Percentiles rank a stretch among this genome's conserved stretches.
Evolutionary conservation across 2,329 filamentous ascomycete genomes (phyloP).

Genomic region (Ophioceras dolichostomum): DNA sequence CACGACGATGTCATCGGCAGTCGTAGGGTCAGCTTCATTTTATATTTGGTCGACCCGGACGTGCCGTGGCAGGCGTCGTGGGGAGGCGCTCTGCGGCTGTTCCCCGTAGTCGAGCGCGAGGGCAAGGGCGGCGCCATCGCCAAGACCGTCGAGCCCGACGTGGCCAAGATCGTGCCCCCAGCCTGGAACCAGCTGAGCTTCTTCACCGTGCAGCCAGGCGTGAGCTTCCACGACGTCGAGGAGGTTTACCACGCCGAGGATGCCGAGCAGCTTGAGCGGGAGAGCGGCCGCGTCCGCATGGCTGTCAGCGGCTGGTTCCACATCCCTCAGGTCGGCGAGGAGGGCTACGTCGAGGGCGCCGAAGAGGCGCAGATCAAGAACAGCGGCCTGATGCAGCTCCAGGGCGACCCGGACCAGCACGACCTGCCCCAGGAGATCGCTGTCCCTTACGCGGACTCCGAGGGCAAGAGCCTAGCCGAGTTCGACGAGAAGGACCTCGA

Average conservation of each 20-base stretch:
- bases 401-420: conserved; percentile 82
- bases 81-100: conserved; percentile 85
- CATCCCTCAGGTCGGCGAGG: conserved; percentile 88
- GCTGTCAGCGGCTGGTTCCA: conserved; percentile 99
- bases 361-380: conserved; percentile 82
- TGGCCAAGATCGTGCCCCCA: conserved; percentile 73
- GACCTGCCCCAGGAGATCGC: conserved; percentile 62
- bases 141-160: conserved; percentile 68
- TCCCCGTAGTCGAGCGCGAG: conserved; percentile 54
- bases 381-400: conserved; percentile 84
- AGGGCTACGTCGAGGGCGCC: conserved; percentile 76
- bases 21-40: conserved; percentile 87
- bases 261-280: conserved; percentile 45
- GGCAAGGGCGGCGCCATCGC: conserved; percentile 62
- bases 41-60: conserved; percentile 91
- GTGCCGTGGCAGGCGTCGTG: conserved; percentile 80
- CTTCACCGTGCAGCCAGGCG: conserved; percentile 95
- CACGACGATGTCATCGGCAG: conserved; percentile 99
- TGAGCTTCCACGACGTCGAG: conserved; percentile 98
- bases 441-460: conserved; percentile 25
- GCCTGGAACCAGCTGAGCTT: conserved; percentile 97
- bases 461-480: conserved; percentile 28
- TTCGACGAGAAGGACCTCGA: conserved; percentile 73
- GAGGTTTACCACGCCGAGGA: conserved; percentile 73
- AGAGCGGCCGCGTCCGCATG: conserved; percentile 78